These are phyloP conservation scores for Amanita fuliginea DNA, from an alignment of 768 basidiomycete genomes.

Conservation along the genomic window DNA sequence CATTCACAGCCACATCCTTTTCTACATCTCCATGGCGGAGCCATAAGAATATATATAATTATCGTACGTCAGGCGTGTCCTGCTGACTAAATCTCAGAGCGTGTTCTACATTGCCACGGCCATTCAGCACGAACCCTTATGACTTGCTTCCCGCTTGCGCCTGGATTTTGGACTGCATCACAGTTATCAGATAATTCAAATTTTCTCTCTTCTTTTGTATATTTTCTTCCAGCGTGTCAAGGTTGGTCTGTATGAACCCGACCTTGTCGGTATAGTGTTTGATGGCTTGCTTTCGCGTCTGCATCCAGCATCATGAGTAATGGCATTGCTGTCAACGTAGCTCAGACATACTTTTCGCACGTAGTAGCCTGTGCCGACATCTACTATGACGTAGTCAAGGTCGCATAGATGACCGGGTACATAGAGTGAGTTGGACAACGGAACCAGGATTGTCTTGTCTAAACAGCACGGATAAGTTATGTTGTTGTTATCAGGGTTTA, in stretches of 20 bases:
- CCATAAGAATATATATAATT: not conserved
- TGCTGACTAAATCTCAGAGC: not conserved
- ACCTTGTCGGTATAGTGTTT: slow-evolving; percentile 42
- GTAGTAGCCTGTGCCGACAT: slow-evolving; percentile 94
- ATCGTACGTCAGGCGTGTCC: not conserved
- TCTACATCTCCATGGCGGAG: too few species aligned
- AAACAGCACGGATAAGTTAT: not conserved
- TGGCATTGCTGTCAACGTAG: slow-evolving; percentile 4
- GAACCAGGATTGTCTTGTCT: slow-evolving; percentile 88
- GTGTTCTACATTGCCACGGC: not conserved
- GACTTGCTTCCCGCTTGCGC: not conserved
- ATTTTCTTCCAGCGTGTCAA: slow-evolving; percentile 80
- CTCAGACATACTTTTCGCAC: slow-evolving; percentile 82
- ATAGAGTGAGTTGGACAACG: slow-evolving; percentile 90
- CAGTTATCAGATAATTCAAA: slow-evolving; percentile 57
- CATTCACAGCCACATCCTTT: too few species aligned
- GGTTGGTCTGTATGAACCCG: slow-evolving; percentile 63
- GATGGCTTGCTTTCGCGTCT: slow-evolving; percentile 6
- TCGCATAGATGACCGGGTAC: slow-evolving; percentile 86
- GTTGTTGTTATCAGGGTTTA: not conserved
- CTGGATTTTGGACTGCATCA: slow-evolving; percentile 57
- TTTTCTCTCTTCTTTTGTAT: slow-evolving; percentile 90
- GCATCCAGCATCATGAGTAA: slow-evolving; percentile 10
- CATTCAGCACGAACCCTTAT: slow-evolving; percentile 1
- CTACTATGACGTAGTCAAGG: slow-evolving; percentile 80